phyloP scores from a whole-genome alignment of 2,329 filamentous ascomycete genomes.

The Exophiala bonariae region DNA sequence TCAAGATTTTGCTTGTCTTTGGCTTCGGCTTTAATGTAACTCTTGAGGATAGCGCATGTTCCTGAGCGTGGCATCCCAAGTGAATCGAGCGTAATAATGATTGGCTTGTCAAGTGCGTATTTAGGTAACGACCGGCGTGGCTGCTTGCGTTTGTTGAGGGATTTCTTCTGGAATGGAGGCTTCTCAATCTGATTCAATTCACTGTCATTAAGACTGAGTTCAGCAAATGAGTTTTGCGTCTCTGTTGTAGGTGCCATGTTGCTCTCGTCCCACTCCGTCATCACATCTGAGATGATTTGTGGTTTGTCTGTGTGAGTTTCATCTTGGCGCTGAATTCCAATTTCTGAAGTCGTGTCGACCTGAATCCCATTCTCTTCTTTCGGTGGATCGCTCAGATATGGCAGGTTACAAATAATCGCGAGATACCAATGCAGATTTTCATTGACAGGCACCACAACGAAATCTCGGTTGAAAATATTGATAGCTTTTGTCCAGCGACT shows the following conservation, averaged over 20 bases:
- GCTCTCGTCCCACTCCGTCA: background rate
- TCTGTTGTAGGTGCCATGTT: constrained; percentile 7
- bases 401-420: constrained; percentile 87
- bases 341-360: background rate
- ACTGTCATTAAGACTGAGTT: constrained; percentile 14
- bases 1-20: constrained; percentile 50
- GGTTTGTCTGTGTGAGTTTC: constrained; percentile 6
- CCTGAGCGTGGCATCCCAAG: constrained; percentile 64
- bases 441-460: constrained; percentile 89
- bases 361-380: constrained; percentile 11
- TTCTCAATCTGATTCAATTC: constrained; percentile 12
- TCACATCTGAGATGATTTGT: background rate
- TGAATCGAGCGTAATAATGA: constrained; percentile 86
- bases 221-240: constrained; percentile 17
- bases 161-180: constrained; percentile 26
- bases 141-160: constrained; percentile 33
- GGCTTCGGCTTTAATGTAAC: constrained; percentile 76
- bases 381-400: constrained; percentile 7
- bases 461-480: constrained; percentile 83
- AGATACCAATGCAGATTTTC: constrained; percentile 89
- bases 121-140: constrained; percentile 36
- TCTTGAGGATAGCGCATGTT: constrained; percentile 65
- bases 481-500: constrained; percentile 83
- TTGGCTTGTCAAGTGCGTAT: constrained; percentile 57
- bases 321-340: background rate